Conservation (phyloP, 2,329 filamentous ascomycete genomes). For the Dactylellina leptospora region DNA sequence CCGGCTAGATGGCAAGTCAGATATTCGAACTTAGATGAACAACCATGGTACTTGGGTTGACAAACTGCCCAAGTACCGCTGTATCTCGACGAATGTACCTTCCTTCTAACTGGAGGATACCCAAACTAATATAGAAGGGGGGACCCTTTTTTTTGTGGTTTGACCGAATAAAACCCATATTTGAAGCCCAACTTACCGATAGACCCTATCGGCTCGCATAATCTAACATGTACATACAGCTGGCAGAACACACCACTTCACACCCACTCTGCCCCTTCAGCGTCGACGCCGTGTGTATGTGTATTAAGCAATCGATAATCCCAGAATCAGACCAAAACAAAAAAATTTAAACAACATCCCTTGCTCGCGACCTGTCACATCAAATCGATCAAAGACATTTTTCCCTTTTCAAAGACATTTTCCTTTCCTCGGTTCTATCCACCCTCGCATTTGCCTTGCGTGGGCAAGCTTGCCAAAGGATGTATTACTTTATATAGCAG, state of each 20-base stretch:
- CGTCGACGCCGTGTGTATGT: neutral
- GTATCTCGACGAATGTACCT: constrained; percentile 27
- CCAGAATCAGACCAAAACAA: too few species aligned
- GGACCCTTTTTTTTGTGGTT: constrained; percentile 5
- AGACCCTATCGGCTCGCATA: constrained; percentile 51
- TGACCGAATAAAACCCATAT: too few species aligned
- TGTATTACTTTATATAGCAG: constrained; percentile 53
- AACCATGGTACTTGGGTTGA: constrained; percentile 28
- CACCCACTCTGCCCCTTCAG: neutral
- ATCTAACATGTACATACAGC: constrained; percentile 51
- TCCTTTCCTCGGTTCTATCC: neutral
- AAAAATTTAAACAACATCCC: constrained; percentile 8
- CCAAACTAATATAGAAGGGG: too few species aligned
- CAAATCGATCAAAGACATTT: neutral
- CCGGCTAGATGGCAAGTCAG: neutral
- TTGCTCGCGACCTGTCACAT: neutral
- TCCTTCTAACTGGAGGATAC: neutral
- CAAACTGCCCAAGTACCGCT: constrained; percentile 17
- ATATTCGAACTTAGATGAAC: neutral
- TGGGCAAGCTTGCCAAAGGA: neutral
- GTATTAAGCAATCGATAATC: constrained; percentile 6
- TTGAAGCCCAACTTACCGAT: constrained; percentile 18
- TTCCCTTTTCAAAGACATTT: neutral
- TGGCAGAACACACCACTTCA: constrained; percentile 16
- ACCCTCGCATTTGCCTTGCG: constrained; percentile 4